Percentiles rank a stretch among this genome's conserved stretches.
These are phyloP conservation scores for Solanum microdontum DNA, from an alignment of 257 asterid genomes.

Conservation along the genomic window DNA sequence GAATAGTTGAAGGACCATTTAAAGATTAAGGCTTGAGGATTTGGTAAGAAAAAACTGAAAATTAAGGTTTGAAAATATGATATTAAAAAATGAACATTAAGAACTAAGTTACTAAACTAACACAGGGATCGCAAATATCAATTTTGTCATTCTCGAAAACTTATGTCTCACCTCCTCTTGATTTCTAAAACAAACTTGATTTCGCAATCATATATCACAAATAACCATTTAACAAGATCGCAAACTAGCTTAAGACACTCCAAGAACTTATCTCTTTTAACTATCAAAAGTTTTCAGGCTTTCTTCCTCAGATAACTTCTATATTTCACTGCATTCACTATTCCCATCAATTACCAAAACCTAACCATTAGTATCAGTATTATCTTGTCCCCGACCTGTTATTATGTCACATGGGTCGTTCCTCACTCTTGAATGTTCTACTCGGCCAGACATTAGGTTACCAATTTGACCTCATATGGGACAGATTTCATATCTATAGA, in stretches of 20 bases:
- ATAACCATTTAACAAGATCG: background rate
- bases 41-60: background rate
- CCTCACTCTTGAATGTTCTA: background rate
- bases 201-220: background rate
- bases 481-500: background rate
- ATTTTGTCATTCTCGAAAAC: background rate
- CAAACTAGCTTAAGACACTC: background rate
- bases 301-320: background rate
- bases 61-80: background rate
- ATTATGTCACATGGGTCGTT: background rate
- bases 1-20: background rate
- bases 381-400: background rate
- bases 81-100: background rate
- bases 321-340: background rate
- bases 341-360: background rate
- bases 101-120: background rate
- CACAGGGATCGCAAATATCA: background rate
- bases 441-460: background rate
- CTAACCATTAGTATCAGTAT: background rate
- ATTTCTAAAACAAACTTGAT: background rate
- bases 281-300: background rate
- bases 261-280: background rate
- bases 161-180: background rate
- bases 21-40: background rate
- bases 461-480: background rate